Percentiles rank a stretch among this genome's conserved stretches.
phyloP scores from a whole-genome alignment of 768 basidiomycete genomes.

The Agrocybe chaxingu region DNA sequence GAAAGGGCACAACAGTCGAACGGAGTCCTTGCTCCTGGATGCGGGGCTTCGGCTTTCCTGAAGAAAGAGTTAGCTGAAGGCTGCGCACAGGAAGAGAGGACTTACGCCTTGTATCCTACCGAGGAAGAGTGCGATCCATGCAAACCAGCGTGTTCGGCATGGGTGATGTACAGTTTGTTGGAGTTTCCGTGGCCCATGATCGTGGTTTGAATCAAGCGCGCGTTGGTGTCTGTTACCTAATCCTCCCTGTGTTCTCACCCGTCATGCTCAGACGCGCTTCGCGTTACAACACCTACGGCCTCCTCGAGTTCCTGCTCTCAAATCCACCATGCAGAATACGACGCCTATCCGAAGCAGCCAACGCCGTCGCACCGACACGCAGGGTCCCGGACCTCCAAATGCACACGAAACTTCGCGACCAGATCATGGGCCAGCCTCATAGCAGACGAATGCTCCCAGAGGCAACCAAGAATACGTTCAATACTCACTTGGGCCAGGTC shows the following conservation, averaged over 20 bases:
- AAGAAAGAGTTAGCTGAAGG: conserved; percentile 11
- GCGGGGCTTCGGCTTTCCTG: conserved; percentile 68
- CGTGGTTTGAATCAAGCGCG: conserved; percentile 10
- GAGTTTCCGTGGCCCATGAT: conserved; percentile 85
- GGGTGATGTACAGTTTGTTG: conserved; percentile 85
- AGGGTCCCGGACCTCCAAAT: conserved; percentile 12
- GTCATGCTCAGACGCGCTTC: conserved; percentile 2
- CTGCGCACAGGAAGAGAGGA: conserved; percentile 11
- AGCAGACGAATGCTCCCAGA: conserved; percentile 15
- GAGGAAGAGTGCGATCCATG: conserved; percentile 83
- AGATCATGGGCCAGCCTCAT: conserved; percentile 19
- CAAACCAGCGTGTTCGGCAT: conserved; percentile 80
- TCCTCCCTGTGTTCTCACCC: neutral
- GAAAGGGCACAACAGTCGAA: conserved; percentile 93
- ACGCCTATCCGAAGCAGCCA: neutral
- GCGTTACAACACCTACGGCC: neutral
- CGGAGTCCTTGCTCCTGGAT: conserved; percentile 64
- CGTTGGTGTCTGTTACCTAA: conserved; percentile 8
- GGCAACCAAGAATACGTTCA: conserved; percentile 13
- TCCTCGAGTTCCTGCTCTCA: neutral
- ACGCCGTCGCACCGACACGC: neutral
- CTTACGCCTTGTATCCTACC: conserved; percentile 67
- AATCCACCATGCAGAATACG: neutral
- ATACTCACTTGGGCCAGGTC: conserved; percentile 13
- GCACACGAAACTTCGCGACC: conserved; percentile 20